Conservation (phyloP, 1,284 basidiomycete species). For the Cutaneotrichosporon spelunceum region DNA sequence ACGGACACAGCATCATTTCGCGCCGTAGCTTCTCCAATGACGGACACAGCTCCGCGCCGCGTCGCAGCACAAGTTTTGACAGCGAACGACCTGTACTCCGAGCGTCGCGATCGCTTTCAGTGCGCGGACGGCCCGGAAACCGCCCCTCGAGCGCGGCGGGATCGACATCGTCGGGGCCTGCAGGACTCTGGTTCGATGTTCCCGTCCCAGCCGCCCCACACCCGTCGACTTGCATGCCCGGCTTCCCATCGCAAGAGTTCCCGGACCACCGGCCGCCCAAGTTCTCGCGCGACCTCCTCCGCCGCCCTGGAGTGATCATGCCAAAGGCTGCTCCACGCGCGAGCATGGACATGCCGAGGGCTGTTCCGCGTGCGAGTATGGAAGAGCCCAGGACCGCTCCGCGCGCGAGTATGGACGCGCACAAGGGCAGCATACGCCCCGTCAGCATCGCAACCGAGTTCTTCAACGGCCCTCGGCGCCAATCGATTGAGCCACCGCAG, state of each 20-base stretch:
- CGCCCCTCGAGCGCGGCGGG: neutral
- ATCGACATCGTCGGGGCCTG: neutral
- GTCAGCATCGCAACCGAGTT: neutral
- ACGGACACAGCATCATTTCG: neutral
- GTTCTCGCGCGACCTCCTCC: constrained; percentile 14
- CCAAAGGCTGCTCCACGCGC: constrained; percentile 10
- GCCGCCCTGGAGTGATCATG: constrained; percentile 14
- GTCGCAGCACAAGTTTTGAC: neutral
- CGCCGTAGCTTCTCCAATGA: neutral
- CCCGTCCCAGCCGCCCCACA: constrained; percentile 5
- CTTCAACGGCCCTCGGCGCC: neutral
- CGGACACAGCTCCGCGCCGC: neutral
- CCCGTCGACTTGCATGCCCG: constrained; percentile 18
- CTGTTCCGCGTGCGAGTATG: constrained; percentile 10
- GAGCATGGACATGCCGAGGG: constrained; percentile 16
- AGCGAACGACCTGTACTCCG: neutral
- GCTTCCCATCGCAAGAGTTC: constrained; percentile 17
- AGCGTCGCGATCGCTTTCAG: neutral
- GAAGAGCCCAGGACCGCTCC: constrained; percentile 15
- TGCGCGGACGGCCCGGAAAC: neutral
- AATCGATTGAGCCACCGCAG: neutral
- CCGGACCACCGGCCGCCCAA: constrained; percentile 15
- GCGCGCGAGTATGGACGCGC: constrained; percentile 15
- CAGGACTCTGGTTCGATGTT: constrained; percentile 1
- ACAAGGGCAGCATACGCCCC: neutral